Evolutionary conservation across 2,329 filamentous ascomycete genomes (phyloP).

Genomic region (Colletotrichum cuscutae): DNA sequence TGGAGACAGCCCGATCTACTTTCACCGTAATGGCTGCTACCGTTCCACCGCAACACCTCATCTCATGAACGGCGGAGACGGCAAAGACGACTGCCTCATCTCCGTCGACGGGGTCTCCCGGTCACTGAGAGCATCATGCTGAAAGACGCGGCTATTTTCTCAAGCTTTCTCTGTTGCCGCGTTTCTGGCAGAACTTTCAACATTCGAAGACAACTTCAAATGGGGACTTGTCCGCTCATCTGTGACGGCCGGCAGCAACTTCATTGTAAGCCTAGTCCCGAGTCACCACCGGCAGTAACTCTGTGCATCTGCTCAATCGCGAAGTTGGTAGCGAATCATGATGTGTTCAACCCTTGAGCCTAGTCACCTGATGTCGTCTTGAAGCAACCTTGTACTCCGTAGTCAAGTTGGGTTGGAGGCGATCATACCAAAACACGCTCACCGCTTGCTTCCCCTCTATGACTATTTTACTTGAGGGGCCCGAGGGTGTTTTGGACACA

Average conservation of each 20-base stretch:
- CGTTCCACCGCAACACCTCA: slow-evolving; percentile 19
- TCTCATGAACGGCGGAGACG: slow-evolving; percentile 16
- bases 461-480: not conserved
- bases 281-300: slow-evolving; percentile 1
- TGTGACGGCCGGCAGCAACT: slow-evolving; percentile 10
- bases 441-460: not conserved
- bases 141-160: slow-evolving; percentile 24
- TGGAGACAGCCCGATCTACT: not conserved
- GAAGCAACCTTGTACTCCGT: not conserved
- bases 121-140: slow-evolving; percentile 1
- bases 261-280: not conserved
- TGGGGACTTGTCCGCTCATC: not conserved
- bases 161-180: not conserved
- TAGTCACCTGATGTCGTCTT: not conserved
- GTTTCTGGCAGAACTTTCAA: not conserved
- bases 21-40: slow-evolving; percentile 10
- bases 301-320: not conserved
- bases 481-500: slow-evolving; percentile 17
- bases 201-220: slow-evolving; percentile 19
- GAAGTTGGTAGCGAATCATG: not conserved
- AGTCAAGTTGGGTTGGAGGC: not conserved
- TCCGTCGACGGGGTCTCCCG: not conserved
- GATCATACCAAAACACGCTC: not conserved
- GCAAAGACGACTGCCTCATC: not conserved
- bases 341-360: not conserved